phyloP scores from a whole-genome alignment of 257 asterid species.

The Solanum lycopersicoides region DNA sequence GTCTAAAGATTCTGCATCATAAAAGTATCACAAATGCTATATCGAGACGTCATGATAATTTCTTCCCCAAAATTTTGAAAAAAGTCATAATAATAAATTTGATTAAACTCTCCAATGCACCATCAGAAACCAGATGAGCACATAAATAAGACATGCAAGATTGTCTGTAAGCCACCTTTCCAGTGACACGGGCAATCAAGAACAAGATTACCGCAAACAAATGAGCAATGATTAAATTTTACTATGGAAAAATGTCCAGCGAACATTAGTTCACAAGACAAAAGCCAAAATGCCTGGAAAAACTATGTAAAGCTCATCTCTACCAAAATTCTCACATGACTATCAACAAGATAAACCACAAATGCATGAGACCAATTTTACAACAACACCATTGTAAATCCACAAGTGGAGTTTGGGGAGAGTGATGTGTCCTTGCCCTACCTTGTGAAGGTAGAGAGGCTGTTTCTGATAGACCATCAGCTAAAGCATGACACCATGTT shows the following conservation, averaged over 20 bases:
- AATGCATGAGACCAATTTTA: not conserved
- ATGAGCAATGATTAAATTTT: not conserved
- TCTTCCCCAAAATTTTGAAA: not conserved
- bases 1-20: not conserved
- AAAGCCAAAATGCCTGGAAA: not conserved
- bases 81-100: not conserved
- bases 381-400: not conserved
- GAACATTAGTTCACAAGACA: not conserved
- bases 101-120: not conserved
- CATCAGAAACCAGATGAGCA: not conserved
- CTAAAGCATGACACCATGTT: not conserved
- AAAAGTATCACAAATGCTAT: not conserved
- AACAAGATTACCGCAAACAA: not conserved
- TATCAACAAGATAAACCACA: not conserved
- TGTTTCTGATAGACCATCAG: not conserved
- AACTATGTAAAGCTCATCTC: not conserved
- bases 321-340: not conserved
- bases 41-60: not conserved
- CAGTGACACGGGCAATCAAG: not conserved
- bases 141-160: not conserved
- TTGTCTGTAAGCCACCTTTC: not conserved
- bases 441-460: not conserved
- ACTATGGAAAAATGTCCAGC: not conserved
- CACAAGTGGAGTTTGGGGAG: not conserved
- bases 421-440: not conserved